These are phyloP conservation scores for Fusarium poae DNA, from an alignment of 2,329 filamentous ascomycete species.

Conservation along the genomic window DNA sequence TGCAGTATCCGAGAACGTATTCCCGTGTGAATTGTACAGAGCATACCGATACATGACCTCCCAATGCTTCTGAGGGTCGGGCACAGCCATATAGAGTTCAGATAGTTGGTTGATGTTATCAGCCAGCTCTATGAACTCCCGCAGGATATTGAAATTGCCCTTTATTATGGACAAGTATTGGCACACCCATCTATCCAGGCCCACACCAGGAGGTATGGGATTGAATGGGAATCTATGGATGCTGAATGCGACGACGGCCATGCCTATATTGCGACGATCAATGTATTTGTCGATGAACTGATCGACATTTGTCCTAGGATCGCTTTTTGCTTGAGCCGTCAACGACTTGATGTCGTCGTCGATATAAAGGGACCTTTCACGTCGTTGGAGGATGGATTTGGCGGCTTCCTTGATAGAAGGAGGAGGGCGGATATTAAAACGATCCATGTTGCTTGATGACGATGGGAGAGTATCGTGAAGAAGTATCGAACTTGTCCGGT, in stretches of 20 bases:
- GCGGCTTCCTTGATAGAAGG: neutral
- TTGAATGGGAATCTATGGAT: neutral
- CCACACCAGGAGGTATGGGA: neutral
- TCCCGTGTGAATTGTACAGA: neutral
- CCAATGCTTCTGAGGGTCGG: neutral
- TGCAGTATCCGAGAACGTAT: too few relatives aligned
- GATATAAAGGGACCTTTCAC: neutral
- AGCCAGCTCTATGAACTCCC: constrained; percentile 20
- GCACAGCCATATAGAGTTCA: neutral
- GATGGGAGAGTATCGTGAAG: neutral
- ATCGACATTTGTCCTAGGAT: too few relatives aligned
- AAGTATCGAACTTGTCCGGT: neutral
- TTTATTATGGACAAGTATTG: neutral
- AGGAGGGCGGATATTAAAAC: neutral
- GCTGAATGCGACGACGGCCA: neutral
- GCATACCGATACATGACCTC: neutral
- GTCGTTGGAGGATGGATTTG: neutral
- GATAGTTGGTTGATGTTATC: constrained; percentile 16
- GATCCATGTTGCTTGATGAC: neutral
- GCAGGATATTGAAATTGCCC: neutral
- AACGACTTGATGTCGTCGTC: neutral
- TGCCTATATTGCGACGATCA: too few relatives aligned
- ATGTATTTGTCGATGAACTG: neutral
- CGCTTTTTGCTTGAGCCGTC: neutral
- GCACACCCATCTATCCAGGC: neutral